These are phyloP conservation scores for Pholiota molesta DNA, from an alignment of 768 basidiomycete species.

Conservation along the genomic window DNA sequence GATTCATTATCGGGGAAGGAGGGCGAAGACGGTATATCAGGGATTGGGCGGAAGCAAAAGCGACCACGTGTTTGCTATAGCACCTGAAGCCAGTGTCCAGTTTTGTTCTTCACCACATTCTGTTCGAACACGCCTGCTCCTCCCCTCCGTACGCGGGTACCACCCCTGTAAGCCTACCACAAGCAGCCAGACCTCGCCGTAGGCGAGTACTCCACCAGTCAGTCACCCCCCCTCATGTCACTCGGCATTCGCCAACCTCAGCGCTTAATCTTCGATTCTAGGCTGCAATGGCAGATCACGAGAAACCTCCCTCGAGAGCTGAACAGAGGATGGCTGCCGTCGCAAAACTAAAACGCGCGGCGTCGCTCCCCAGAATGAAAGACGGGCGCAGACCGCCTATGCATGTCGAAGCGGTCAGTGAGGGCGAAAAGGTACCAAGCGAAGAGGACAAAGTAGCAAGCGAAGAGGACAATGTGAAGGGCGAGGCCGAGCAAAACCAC, in stretches of 20 bases:
- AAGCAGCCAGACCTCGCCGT: constrained; percentile 13
- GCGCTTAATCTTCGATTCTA: constrained; percentile 18
- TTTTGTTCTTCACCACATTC: constrained; percentile 16
- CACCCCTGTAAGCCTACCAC: constrained; percentile 8
- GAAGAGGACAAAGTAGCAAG: constrained; percentile 24
- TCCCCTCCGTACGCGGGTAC: constrained; percentile 10
- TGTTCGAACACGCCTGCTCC: constrained; percentile 6
- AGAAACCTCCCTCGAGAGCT: constrained; percentile 50
- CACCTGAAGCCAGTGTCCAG: constrained; percentile 7
- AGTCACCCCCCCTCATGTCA: constrained; percentile 10
- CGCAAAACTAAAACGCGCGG: constrained; percentile 89
- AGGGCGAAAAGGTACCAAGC: constrained; percentile 61
- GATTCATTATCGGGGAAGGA: constrained; percentile 7
- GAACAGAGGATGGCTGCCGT: constrained; percentile 89
- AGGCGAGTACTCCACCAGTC: constrained; percentile 22
- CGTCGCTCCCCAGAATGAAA: constrained; percentile 90
- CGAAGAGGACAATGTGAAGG: constrained; percentile 14
- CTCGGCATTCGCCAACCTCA: constrained; percentile 9
- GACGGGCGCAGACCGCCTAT: constrained; percentile 87
- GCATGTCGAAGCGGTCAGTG: constrained; percentile 82
- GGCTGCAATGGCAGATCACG: constrained; percentile 45
- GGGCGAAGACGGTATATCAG: too few species aligned
- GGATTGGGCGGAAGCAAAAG: constrained; percentile 35
- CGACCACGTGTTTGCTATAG: constrained; percentile 32
- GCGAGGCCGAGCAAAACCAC: background rate